Evolutionary conservation across 495 filamentous ascomycete species (phyloP).

Genomic region (Neurospora terricola): DNA sequence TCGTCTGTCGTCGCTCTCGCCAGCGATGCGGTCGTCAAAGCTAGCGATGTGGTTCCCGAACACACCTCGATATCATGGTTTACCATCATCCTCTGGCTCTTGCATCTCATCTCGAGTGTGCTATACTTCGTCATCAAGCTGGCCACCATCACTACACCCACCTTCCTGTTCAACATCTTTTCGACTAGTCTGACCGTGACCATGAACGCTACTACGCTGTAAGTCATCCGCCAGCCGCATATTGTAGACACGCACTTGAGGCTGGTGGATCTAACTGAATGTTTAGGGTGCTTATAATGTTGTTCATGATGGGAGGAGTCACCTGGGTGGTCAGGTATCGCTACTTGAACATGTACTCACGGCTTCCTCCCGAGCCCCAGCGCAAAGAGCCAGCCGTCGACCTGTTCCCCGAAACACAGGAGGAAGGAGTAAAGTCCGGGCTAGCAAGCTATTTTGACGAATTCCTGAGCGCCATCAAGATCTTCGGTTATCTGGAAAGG

Average conservation of each 20-base stretch:
- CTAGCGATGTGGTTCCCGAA: constrained; percentile 27
- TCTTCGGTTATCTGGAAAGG: constrained; percentile 93
- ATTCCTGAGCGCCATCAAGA: constrained; percentile 97
- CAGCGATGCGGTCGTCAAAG: constrained; percentile 27
- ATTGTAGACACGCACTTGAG: neutral
- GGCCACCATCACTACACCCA: constrained; percentile 77
- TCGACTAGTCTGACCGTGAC: constrained; percentile 95
- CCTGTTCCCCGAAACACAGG: constrained; percentile 84
- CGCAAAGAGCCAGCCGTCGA: constrained; percentile 93
- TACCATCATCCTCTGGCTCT: constrained; percentile 40
- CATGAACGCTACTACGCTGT: constrained; percentile 96
- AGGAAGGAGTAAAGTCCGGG: constrained; percentile 81
- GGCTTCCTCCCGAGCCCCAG: constrained; percentile 86
- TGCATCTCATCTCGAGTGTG: constrained; percentile 59
- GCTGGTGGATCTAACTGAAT: neutral
- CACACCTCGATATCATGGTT: constrained; percentile 37
- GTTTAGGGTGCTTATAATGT: constrained; percentile 61
- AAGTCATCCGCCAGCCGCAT: constrained; percentile 19
- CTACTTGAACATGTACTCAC: constrained; percentile 88
- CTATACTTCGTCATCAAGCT: constrained; percentile 80
- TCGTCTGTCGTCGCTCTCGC: constrained; percentile 26
- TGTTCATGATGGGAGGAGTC: constrained; percentile 65
- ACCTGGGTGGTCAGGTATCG: constrained; percentile 93
- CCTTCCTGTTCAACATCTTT: constrained; percentile 84
- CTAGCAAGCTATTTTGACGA: constrained; percentile 94